A percentile compares a stretch with the other conserved stretches of the same genome.
These are phyloP conservation scores for Syzygium aromaticum DNA, from an alignment of 345 rosid species.

Conservation along the genomic window DNA sequence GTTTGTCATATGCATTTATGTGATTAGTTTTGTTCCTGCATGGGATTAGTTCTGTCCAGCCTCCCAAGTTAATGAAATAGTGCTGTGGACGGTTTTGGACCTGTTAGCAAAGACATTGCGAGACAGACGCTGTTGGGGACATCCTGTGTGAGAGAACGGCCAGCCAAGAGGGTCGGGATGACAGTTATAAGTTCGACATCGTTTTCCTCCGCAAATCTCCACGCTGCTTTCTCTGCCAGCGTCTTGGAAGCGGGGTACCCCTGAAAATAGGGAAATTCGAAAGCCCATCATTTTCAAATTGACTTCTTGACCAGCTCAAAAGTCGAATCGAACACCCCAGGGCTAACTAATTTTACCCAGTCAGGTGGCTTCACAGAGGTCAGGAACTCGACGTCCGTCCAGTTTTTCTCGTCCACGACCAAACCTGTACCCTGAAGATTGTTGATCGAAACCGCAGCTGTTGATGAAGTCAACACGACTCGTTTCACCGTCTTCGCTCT, in stretches of 20 bases:
- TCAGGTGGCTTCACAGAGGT: slow-evolving; percentile 58
- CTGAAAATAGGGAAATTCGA: slow-evolving; percentile 12
- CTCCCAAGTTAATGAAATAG: neutral
- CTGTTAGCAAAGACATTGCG: slow-evolving; percentile 49
- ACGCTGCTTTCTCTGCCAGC: slow-evolving; percentile 72
- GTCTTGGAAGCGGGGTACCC: slow-evolving; percentile 71
- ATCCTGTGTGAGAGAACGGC: slow-evolving; percentile 44
- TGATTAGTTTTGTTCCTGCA: neutral
- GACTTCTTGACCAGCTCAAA: neutral
- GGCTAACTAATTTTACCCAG: slow-evolving; percentile 46
- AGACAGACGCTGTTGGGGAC: slow-evolving; percentile 55
- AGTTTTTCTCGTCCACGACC: slow-evolving; percentile 58
- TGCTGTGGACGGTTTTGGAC: slow-evolving; percentile 14
- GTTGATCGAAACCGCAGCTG: slow-evolving; percentile 69
- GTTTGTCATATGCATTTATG: neutral
- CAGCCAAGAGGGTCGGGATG: slow-evolving; percentile 59
- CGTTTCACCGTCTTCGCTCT: slow-evolving; percentile 61
- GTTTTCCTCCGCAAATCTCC: slow-evolving; percentile 55
- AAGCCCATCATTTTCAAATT: neutral
- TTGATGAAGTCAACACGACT: slow-evolving; percentile 82
- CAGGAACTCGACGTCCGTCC: slow-evolving; percentile 72
- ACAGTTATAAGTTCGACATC: slow-evolving; percentile 65
- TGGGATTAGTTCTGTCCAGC: neutral
- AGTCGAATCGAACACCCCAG: neutral
- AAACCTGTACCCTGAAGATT: slow-evolving; percentile 47